Evolutionary conservation across 306 rosid species (phyloP).

Genomic region (Casuarina cunninghamiana): DNA sequence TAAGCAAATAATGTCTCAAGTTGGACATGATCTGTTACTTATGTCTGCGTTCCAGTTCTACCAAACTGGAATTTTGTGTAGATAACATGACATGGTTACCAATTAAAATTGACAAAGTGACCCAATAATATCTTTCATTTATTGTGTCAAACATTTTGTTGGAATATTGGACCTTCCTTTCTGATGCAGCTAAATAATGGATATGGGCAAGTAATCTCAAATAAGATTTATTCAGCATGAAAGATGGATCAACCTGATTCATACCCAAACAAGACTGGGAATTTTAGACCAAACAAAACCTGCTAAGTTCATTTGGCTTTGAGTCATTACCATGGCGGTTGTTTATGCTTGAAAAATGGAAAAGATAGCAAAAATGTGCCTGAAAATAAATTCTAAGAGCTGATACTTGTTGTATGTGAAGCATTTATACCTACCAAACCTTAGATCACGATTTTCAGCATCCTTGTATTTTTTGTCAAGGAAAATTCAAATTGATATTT

Average conservation of each 20-base stretch:
- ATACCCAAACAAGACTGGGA: neutral
- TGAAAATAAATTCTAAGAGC: neutral
- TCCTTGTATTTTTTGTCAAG: neutral
- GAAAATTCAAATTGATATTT: neutral
- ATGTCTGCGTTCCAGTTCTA: neutral
- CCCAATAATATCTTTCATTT: neutral
- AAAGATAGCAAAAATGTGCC: neutral
- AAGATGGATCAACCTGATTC: neutral
- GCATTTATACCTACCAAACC: neutral
- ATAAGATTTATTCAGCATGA: neutral
- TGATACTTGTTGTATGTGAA: neutral
- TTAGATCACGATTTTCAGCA: neutral
- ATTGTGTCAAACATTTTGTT: neutral
- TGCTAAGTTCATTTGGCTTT: neutral
- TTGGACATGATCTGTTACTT: neutral
- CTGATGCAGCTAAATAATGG: neutral
- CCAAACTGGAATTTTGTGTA: neutral
- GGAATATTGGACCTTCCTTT: neutral
- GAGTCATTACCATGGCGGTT: neutral
- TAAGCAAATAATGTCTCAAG: neutral
- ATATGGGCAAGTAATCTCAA: neutral
- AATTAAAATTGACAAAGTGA: neutral
- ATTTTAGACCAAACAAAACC: neutral
- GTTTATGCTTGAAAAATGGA: neutral
- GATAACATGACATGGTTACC: neutral